phyloP scores from a whole-genome alignment of 306 rosid genomes.

The Purshia tridentata region DNA sequence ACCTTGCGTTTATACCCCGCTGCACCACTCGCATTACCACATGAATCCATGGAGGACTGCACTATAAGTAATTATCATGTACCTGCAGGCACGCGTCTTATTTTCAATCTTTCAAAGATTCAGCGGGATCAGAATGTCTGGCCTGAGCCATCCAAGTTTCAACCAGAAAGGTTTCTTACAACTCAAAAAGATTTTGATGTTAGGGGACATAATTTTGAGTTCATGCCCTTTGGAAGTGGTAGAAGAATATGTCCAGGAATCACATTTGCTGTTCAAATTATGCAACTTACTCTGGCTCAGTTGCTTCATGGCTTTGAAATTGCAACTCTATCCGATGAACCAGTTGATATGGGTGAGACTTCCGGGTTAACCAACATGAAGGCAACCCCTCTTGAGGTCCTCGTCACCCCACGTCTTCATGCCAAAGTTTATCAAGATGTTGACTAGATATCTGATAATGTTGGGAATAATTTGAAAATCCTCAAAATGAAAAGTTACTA shows the following conservation, averaged over 20 bases:
- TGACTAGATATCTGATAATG: too few relatives aligned
- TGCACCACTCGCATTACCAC: background rate
- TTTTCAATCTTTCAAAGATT: too few relatives aligned
- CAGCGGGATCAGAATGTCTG: too few relatives aligned
- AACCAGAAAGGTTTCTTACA: slow-evolving; percentile 21
- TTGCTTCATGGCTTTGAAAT: slow-evolving; percentile 21
- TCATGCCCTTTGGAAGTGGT: slow-evolving; percentile 38
- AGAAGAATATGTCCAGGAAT: slow-evolving; percentile 36
- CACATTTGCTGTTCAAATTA: slow-evolving; percentile 13
- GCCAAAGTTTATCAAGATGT: too few relatives aligned
- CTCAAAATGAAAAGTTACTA: too few relatives aligned
- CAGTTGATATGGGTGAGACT: slow-evolving; percentile 18
- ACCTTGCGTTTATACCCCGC: slow-evolving; percentile 31
- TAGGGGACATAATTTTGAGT: slow-evolving; percentile 19
- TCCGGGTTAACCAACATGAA: slow-evolving; percentile 3
- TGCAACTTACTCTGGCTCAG: slow-evolving; percentile 22
- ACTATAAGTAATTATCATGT: too few relatives aligned
- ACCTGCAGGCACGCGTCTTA: too few relatives aligned
- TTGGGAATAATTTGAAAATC: too few relatives aligned
- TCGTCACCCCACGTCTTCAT: background rate
- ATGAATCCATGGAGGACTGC: too few relatives aligned
- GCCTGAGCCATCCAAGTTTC: too few relatives aligned
- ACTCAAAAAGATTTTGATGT: slow-evolving; percentile 16
- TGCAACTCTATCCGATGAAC: background rate
- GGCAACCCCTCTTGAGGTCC: slow-evolving; percentile 10